Evolutionary conservation across 108 stramenopile genomes (phyloP), one percentile per base, ranked within the genome.

Genomic region (Chaetoceros tenuissimus): DNA sequence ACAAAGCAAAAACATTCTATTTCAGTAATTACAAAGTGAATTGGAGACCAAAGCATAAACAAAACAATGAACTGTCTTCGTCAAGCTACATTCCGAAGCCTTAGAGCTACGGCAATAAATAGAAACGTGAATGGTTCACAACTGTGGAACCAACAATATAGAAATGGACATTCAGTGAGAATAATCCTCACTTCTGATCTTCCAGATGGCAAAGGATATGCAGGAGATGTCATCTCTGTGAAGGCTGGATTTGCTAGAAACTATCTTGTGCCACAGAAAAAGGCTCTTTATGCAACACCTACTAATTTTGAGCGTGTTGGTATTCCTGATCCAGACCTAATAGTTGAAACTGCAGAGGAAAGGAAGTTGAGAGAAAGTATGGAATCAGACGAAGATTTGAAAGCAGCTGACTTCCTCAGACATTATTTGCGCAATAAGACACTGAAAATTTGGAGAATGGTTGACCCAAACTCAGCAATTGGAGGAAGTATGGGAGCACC

Each of bases 181-280:
- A 69, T 92, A 29, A 92, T 92, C 66, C 67, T 82, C 44, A 71
- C 73, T 19, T 64, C 73, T 26, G 85, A 87, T 64, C 61, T 92
- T 24, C 89, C 89, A 24, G 79, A 84, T 61, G 80, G 78, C 8
- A 80, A 84, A 57, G 79, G 67, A 44, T 89, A 85, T 63, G 70
- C 75, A 21, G 88, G 86, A 16, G 84, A 94, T 51, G 80, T 88
- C 1, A 54, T 84, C 53, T 51, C 60, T 28, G 92, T 94, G 55
- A 74, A 82, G 46, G 84, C 92, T 18, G 92, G 92, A 52, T 90
- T 84, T 62, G 92, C 92, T 16, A 84, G 92, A 5, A 94, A 94
- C 59, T 78, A 71, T 48, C 71, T 94, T 28, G 65, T 89, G 25
- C 92, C 92, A 3, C 49, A 80, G 30, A 82, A 87, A 46, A 67